Percentiles rank a stretch among this genome's conserved stretches.
Evolutionary conservation across 495 filamentous ascomycete genomes (phyloP).

Genomic region (Tuber umbilicatum): DNA sequence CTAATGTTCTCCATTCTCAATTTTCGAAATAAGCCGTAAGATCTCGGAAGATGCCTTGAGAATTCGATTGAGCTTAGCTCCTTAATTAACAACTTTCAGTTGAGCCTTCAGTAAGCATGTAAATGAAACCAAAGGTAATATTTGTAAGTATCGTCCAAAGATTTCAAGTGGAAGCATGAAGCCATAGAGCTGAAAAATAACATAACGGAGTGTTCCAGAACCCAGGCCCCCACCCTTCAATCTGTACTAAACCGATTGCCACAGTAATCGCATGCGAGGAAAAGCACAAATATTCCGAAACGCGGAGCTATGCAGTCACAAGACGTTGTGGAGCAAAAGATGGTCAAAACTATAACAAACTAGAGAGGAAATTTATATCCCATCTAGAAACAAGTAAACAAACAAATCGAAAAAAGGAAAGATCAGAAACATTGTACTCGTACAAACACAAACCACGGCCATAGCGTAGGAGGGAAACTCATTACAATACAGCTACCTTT

Average conservation of each 20-base stretch:
- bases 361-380: background rate
- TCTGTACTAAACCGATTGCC: background rate
- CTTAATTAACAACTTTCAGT: background rate
- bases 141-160: background rate
- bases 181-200: background rate
- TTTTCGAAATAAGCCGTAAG: background rate
- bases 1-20: background rate
- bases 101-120: background rate
- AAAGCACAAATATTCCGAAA: background rate
- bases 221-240: background rate
- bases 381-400: background rate
- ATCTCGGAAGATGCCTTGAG: background rate
- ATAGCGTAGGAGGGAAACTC: background rate
- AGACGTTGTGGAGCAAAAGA: background rate
- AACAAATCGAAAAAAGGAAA: background rate
- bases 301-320: background rate
- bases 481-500: background rate
- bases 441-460: background rate
- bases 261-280: background rate
- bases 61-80: background rate
- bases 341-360: background rate
- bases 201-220: background rate
- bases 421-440: background rate
- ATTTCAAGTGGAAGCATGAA: background rate
- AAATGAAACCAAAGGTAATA: background rate